A percentile compares a stretch with the other conserved stretches of the same genome.
Evolutionary conservation across 495 filamentous ascomycete genomes (phyloP).

Genomic region (Thermothielavioides terrestris): DNA sequence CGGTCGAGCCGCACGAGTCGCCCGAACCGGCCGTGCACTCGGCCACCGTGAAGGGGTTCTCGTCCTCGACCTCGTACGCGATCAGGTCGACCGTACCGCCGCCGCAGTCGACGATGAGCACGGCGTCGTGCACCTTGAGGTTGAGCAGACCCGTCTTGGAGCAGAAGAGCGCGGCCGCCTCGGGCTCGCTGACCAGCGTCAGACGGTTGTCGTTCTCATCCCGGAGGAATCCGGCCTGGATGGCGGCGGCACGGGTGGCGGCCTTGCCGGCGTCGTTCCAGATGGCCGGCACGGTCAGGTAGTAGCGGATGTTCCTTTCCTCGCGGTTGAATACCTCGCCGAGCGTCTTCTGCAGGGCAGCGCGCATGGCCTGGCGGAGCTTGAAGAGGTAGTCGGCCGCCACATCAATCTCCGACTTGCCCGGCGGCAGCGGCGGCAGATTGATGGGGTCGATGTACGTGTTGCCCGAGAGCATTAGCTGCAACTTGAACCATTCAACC

Average conservation of each 20-base stretch:
- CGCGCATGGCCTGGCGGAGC: constrained; percentile 64
- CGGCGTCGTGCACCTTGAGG: constrained; percentile 64
- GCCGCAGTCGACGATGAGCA: constrained; percentile 68
- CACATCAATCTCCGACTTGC: constrained; percentile 71
- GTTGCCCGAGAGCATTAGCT: constrained; percentile 69
- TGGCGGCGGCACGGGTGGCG: constrained; percentile 60
- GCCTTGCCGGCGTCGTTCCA: constrained; percentile 74
- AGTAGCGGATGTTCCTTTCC: constrained; percentile 66
- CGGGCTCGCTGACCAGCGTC: constrained; percentile 63
- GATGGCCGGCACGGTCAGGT: constrained; percentile 64
- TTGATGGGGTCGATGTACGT: constrained; percentile 75
- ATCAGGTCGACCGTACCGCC: constrained; percentile 70
- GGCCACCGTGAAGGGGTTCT: constrained; percentile 64
- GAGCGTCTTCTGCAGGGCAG: constrained; percentile 65
- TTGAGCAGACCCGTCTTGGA: constrained; percentile 66
- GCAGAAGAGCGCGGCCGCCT: constrained; percentile 66
- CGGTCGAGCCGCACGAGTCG: constrained; percentile 66
- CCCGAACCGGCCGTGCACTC: constrained; percentile 69
- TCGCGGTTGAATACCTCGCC: constrained; percentile 70
- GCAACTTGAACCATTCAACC: constrained; percentile 73
- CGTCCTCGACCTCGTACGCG: constrained; percentile 68
- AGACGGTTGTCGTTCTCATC: constrained; percentile 69
- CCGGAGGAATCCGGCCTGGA: constrained; percentile 64
- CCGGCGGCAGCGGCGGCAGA: constrained; percentile 63
- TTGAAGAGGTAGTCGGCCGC: constrained; percentile 72